A percentile compares a stretch with the other conserved stretches of the same genome.
phyloP scores from a whole-genome alignment of 805 yeast genomes.

The Lipomyces sp. region DNA sequence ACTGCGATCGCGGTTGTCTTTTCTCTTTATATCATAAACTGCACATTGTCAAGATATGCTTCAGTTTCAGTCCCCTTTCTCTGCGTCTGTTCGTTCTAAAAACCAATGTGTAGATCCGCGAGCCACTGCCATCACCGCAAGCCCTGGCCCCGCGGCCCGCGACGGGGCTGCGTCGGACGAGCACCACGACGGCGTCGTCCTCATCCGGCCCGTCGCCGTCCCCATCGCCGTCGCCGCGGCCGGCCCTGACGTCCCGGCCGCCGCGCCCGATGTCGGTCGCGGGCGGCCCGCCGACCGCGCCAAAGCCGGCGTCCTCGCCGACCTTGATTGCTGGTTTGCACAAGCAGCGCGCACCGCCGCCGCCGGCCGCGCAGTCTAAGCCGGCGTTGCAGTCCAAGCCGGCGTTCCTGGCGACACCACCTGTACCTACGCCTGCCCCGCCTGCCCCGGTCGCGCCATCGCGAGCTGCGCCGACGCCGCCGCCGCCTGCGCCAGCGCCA shows the following conservation, averaged over 20 bases:
- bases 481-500: constrained; percentile 6
- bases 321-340: too few species aligned
- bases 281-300: too few species aligned
- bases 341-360: not conserved
- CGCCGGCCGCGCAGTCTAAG: not conserved
- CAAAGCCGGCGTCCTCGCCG: too few species aligned
- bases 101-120: constrained; percentile 6
- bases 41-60: not conserved
- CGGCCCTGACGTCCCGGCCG: too few species aligned
- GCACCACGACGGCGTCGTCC: not conserved
- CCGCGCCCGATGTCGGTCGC: too few species aligned
- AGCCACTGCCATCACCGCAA: constrained; percentile 14
- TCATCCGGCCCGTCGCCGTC: too few species aligned
- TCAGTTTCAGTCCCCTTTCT: too few species aligned
- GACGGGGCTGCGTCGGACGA: not conserved
- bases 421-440: not conserved
- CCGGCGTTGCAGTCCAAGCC: not conserved
- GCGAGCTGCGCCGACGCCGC: not conserved
- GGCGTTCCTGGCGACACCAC: not conserved
- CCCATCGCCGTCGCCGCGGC: too few species aligned
- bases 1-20: not conserved
- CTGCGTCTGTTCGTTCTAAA: not conserved
- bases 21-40: not conserved
- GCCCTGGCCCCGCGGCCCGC: not conserved
- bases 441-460: not conserved